A percentile compares a stretch with the other conserved stretches of the same genome.
phyloP scores from a whole-genome alignment of 768 basidiomycete genomes.

The Boletus tomentosulus region DNA sequence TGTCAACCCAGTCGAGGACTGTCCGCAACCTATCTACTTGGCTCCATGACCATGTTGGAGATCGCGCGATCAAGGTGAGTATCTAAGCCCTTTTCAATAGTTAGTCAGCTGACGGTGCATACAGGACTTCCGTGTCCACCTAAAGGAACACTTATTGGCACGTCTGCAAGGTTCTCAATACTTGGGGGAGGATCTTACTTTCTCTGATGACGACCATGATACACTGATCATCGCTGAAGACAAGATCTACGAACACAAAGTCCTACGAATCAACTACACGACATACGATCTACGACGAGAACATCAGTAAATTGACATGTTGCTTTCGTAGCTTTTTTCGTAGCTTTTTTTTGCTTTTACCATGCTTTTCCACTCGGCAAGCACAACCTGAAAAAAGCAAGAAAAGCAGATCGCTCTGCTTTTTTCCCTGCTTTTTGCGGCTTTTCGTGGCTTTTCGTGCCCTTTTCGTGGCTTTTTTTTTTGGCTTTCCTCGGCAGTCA shows the following conservation, averaged over 20 bases:
- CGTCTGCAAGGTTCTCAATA: slow-evolving; percentile 9
- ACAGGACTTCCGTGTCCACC: slow-evolving; percentile 17
- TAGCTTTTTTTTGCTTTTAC: too few relatives aligned
- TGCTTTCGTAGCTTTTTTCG: too few relatives aligned
- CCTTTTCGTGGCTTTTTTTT: too few relatives aligned
- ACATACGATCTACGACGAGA: slow-evolving; percentile 23
- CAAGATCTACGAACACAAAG: slow-evolving; percentile 23
- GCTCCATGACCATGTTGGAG: neutral
- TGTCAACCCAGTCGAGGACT: neutral
- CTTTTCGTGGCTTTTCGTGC: too few relatives aligned
- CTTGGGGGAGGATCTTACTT: slow-evolving; percentile 26
- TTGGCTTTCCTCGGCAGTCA: too few relatives aligned
- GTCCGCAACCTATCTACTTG: neutral
- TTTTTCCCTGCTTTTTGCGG: too few relatives aligned
- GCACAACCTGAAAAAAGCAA: too few relatives aligned
- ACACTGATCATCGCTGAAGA: slow-evolving; percentile 16
- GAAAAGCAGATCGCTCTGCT: too few relatives aligned
- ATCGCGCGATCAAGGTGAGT: neutral
- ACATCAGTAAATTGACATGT: too few relatives aligned
- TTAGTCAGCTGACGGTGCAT: too few relatives aligned
- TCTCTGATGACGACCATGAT: slow-evolving; percentile 17
- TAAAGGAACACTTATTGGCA: slow-evolving; percentile 21
- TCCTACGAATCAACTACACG: slow-evolving; percentile 25
- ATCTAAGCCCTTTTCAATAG: too few relatives aligned
- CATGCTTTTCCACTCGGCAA: too few relatives aligned